phyloP scores from a whole-genome alignment of 2,329 filamentous ascomycete genomes.

The Ceratocystiopsis minuta region DNA sequence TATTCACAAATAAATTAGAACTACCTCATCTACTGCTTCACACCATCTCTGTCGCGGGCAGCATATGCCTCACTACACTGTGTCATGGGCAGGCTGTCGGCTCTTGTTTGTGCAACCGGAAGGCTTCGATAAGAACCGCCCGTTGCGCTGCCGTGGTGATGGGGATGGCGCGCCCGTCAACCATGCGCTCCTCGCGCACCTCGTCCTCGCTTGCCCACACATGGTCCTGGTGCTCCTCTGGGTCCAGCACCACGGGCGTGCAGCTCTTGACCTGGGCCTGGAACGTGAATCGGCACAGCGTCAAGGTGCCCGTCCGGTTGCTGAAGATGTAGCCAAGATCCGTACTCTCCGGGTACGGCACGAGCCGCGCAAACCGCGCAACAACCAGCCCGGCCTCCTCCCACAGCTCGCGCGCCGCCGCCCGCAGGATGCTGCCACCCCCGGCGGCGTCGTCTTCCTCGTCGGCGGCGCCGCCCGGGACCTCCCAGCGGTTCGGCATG shows the following conservation, averaged over 20 bases:
- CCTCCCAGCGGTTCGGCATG: slow-evolving; percentile 23
- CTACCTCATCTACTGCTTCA: too few species aligned
- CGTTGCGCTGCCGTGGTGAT: slow-evolving; percentile 1
- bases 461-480: slow-evolving; percentile 23
- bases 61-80: too few species aligned
- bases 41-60: too few species aligned
- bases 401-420: slow-evolving; percentile 21
- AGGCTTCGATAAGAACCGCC: slow-evolving; percentile 7
- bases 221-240: slow-evolving; percentile 17
- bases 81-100: too few species aligned
- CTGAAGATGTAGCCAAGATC: slow-evolving; percentile 10
- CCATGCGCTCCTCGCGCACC: slow-evolving; percentile 8
- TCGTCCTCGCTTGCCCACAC: slow-evolving; percentile 20
- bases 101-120: slow-evolving; percentile 1
- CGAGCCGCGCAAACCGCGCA: slow-evolving; percentile 10
- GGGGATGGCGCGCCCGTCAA: not conserved
- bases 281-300: slow-evolving; percentile 14
- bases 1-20: too few species aligned
- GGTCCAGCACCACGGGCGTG: slow-evolving; percentile 11
- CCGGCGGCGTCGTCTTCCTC: slow-evolving; percentile 12
- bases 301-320: slow-evolving; percentile 10
- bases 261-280: slow-evolving; percentile 11
- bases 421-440: slow-evolving; percentile 16
- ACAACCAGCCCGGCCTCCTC: slow-evolving; percentile 23
- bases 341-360: slow-evolving; percentile 2